Percentiles rank a stretch among this genome's conserved stretches.
These are phyloP conservation scores for Colletotrichum graminicola DNA, from an alignment of 2,329 filamentous ascomycete genomes.

Conservation along the genomic window DNA sequence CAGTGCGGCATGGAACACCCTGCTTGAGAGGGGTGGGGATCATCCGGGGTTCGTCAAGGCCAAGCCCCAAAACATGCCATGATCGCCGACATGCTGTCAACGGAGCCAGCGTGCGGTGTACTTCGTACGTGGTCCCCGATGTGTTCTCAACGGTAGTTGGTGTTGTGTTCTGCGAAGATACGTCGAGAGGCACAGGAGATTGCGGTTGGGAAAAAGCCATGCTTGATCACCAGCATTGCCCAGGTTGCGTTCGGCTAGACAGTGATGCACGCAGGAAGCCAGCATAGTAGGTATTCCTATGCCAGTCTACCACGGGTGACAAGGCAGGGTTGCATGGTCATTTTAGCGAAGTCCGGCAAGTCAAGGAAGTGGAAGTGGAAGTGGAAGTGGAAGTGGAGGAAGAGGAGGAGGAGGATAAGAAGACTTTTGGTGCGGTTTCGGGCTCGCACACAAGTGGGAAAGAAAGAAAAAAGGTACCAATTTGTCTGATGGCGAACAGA, in stretches of 20 bases:
- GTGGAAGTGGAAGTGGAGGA: neutral
- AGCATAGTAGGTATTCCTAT: no score
- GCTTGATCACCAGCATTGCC: neutral
- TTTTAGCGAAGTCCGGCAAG: neutral
- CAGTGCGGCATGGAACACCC: conserved; percentile 20
- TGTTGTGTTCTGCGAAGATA: neutral
- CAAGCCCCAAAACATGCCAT: conserved; percentile 29
- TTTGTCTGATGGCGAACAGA: conserved; percentile 14
- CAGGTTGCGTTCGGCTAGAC: neutral
- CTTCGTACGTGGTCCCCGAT: neutral
- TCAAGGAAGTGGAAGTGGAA: neutral
- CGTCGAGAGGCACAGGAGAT: neutral
- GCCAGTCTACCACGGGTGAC: neutral
- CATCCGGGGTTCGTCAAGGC: conserved; percentile 24
- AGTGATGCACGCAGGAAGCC: neutral
- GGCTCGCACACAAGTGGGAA: neutral
- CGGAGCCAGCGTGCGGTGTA: conserved; percentile 1
- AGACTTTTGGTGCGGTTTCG: neutral
- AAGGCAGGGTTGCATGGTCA: neutral
- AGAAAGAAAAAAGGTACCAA: neutral
- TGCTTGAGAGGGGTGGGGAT: conserved; percentile 22
- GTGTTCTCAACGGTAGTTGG: neutral
- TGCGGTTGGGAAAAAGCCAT: neutral
- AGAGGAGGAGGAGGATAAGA: neutral
- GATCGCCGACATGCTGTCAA: conserved; percentile 15